These are phyloP conservation scores for Mallotus repandus DNA, from an alignment of 441 rosid genomes.

Conservation along the genomic window DNA sequence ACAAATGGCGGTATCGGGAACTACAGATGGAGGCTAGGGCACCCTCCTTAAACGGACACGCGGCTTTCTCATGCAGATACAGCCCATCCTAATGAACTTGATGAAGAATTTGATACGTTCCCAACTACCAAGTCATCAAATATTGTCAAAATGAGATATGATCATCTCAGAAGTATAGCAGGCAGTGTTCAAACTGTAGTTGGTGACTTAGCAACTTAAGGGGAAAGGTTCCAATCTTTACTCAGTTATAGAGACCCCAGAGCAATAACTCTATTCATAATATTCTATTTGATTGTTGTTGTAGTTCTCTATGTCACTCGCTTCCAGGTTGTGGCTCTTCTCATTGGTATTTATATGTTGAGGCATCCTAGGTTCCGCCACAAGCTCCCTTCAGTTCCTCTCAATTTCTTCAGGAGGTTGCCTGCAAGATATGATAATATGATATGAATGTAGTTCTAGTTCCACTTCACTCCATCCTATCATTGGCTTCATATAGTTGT, in stretches of 20 bases:
- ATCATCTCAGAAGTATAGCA: constrained; percentile 72
- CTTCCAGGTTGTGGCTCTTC: constrained; percentile 54
- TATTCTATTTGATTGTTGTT: constrained; percentile 68
- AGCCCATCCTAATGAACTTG: no score
- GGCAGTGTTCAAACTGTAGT: constrained; percentile 80
- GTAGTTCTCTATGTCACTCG: constrained; percentile 68
- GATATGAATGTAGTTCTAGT: constrained; percentile 35
- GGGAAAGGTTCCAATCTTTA: constrained; percentile 68
- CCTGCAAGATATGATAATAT: constrained; percentile 69
- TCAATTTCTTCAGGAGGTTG: constrained; percentile 80
- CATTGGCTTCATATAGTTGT: no score
- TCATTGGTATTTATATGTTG: constrained; percentile 55
- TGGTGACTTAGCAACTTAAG: constrained; percentile 79
- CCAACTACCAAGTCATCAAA: no score
- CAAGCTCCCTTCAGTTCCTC: constrained; percentile 74
- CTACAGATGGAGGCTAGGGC: constrained; percentile 62
- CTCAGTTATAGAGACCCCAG: constrained; percentile 90
- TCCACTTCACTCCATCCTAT: no score
- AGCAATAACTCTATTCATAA: constrained; percentile 69
- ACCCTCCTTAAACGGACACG: no score
- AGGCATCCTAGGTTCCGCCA: constrained; percentile 81
- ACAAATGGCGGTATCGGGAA: constrained; percentile 87
- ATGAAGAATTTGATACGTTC: no score
- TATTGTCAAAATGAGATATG: constrained; percentile 72
- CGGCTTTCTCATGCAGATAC: no score